phyloP scores from a whole-genome alignment of 2,329 filamentous ascomycete species.

The Diaporthe caulivora region DNA sequence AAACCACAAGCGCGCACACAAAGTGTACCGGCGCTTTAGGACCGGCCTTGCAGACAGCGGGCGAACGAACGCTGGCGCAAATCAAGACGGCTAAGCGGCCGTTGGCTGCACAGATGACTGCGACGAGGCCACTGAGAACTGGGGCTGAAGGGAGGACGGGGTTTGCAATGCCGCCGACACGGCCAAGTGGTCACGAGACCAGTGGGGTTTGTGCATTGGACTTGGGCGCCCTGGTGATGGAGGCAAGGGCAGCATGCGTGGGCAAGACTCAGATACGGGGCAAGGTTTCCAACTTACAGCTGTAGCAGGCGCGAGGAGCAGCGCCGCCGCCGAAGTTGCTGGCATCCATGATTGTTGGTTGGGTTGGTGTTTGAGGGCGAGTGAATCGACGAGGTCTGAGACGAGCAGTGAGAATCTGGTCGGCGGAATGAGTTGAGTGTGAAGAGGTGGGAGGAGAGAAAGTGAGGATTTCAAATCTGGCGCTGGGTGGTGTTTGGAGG shows the following conservation, averaged over 20 bases:
- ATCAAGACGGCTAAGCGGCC: background rate
- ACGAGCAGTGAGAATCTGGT: conserved; percentile 33
- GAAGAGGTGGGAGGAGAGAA: conserved; percentile 38
- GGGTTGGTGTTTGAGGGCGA: conserved; percentile 29
- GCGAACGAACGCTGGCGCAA: background rate
- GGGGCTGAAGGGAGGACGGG: background rate
- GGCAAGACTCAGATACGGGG: conserved; percentile 42
- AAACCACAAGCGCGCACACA: background rate
- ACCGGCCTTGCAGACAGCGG: background rate
- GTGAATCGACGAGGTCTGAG: conserved; percentile 28
- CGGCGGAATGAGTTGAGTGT: conserved; percentile 38
- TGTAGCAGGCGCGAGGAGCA: conserved; percentile 59
- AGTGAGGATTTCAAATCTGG: conserved; percentile 35
- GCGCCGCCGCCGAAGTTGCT: conserved; percentile 44
- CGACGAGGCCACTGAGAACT: background rate
- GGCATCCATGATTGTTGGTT: conserved; percentile 51
- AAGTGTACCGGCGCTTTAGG: conserved; percentile 2
- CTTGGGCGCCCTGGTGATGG: conserved; percentile 25
- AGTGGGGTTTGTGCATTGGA: conserved; percentile 26
- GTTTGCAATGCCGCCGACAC: conserved; percentile 1
- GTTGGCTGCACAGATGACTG: background rate
- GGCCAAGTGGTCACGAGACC: conserved; percentile 6
- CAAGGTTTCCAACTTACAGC: conserved; percentile 56
- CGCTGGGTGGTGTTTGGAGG: conserved; percentile 7
- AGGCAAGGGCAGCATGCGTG: conserved; percentile 31